These are phyloP conservation scores for Macrotyloma uniflorum DNA, from an alignment of 306 rosid species.

Conservation along the genomic window DNA sequence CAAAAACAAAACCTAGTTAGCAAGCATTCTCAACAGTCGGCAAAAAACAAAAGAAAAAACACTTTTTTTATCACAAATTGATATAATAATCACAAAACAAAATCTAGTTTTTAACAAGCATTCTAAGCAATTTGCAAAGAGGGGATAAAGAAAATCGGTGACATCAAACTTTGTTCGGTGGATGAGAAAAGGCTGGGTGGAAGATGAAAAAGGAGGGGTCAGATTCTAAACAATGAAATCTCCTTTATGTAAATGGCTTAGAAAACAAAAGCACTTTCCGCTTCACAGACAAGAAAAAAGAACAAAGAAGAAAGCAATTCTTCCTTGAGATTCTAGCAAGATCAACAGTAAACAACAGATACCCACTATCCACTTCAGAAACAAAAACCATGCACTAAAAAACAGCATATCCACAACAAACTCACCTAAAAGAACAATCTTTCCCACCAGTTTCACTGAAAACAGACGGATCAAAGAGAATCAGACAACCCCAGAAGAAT, in stretches of 20 bases:
- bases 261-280: constrained; percentile 29
- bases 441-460: constrained; percentile 28
- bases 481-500: constrained; percentile 37
- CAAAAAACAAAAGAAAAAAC: neutral
- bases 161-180: neutral
- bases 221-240: constrained; percentile 7
- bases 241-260: neutral
- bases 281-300: neutral
- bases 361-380: neutral
- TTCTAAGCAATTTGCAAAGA: neutral
- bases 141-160: neutral
- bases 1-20: neutral
- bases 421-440: constrained; percentile 46
- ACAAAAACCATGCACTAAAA: neutral
- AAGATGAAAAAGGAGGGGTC: neutral
- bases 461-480: constrained; percentile 31
- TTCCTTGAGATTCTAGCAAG: constrained; percentile 18
- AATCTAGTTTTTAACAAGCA: neutral
- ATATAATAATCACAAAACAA: too few species aligned
- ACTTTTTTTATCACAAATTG: neutral
- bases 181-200: constrained; percentile 1
- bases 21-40: neutral
- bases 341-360: neutral
- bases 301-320: neutral
- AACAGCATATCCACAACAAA: neutral